Conservation (phyloP, 1,284 basidiomycete species). For the Ceratobasidium sp. region DNA sequence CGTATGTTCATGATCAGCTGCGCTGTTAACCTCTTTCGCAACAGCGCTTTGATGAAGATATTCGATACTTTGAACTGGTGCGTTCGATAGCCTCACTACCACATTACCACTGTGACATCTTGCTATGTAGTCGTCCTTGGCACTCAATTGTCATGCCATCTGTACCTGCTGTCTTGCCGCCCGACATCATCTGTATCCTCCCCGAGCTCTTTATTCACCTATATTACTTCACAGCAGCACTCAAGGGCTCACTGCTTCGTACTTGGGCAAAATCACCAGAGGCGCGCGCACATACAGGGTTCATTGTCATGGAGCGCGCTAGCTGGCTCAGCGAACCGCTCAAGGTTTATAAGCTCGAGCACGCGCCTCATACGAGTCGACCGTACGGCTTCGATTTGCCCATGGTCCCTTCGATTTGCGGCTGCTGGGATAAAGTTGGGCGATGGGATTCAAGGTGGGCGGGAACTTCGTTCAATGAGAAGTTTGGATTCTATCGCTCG, state of each 20-base stretch:
- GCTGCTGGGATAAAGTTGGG: constrained; percentile 7
- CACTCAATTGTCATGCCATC: constrained; percentile 17
- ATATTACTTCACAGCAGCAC: constrained; percentile 2
- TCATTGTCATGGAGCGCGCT: constrained; percentile 4
- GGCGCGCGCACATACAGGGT: constrained; percentile 15
- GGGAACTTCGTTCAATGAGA: neutral
- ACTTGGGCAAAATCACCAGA: constrained; percentile 10
- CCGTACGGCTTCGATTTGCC: constrained; percentile 8
- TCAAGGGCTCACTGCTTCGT: constrained; percentile 5
- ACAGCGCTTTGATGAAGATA: neutral
- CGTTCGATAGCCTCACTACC: neutral
- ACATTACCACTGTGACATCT: neutral
- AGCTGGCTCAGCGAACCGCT: neutral
- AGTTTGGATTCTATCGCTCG: neutral
- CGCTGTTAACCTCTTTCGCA: constrained; percentile 14
- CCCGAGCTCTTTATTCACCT: constrained; percentile 27
- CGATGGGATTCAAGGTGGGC: neutral
- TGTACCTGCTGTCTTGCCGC: neutral
- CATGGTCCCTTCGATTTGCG: constrained; percentile 1
- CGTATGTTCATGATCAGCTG: constrained; percentile 4
- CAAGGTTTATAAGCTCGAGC: neutral
- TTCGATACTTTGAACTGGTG: neutral
- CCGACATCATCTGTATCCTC: neutral
- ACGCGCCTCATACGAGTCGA: neutral
- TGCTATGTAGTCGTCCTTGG: constrained; percentile 16